Evolutionary conservation across 805 yeast species (phyloP), one percentile per base, ranked within the genome.

Genomic region (Yarrowia divulgata): DNA sequence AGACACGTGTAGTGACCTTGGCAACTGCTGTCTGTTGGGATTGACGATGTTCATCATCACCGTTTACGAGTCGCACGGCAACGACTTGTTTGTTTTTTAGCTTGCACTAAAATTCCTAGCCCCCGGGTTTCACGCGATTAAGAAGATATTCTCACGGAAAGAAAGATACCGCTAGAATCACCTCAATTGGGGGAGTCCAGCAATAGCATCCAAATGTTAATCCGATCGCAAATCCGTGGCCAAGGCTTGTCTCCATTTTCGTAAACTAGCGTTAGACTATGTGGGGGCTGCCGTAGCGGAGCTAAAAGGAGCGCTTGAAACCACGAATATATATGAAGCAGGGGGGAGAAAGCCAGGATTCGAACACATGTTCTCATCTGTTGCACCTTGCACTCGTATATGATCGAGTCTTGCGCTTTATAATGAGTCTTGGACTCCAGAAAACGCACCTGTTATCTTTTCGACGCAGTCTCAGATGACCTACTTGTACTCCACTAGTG

Each of bases 241-340:
- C 46, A n/a, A 18, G 29, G 29, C 29, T 23, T 23, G 29, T 23
- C 58, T 18, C 42, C 58, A 54, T 5, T 8, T 14, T 37, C 32
- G 5, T 14, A 18, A 54, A 54, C 58, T 54, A 54, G 58, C 43
- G 58, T 54, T 54, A 54, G 58, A 13, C 58, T 54, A 54, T 54
- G 58, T 54, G 58, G 58, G n/a, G 58, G 58, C 43, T 54, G 37
- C 58, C 32, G 35, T 52, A 23, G 29, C 3, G 3, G 19, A 32
- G 52, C 52, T 48, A 23, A 16, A 42, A n/a, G 12, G 34, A 8
- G 10, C 12, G 34, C n/a, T 13, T 19, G 34, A 46, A 46, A 43
- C n/a, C 48, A 43, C 10, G 9, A n/a, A 9, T 8, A 46, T 5
- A 42, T 8, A 2, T 23, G 29, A 23, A 4, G 29, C 29, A 23